Evolutionary conservation across 441 rosid genomes (phyloP), one percentile per base, ranked within the genome.

Genomic region (Pelargonium myrrhifolium): DNA sequence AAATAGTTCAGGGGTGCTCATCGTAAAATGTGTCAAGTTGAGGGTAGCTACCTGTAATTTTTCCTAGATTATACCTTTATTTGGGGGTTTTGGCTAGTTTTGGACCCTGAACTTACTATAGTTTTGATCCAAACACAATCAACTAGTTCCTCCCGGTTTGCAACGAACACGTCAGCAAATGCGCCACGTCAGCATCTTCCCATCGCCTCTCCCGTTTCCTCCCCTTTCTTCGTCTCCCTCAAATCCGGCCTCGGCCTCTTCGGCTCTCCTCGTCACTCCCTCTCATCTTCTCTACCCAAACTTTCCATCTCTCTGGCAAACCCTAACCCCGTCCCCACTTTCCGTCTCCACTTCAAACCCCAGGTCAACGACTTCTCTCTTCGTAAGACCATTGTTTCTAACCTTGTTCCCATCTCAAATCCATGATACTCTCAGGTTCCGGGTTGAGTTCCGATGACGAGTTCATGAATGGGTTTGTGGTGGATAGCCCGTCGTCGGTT

Each of bases 301-400:
- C 73, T 86, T 68, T 69, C 84, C 56, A 70, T 82, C 59, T 80
- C 87, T 7, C 37, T 63, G 14, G 0, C 75, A 15, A 67, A 45
- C 68, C 75, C 81, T 20, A 67, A 42, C 39, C 14, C 70, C 20
- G 15, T 74, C 43, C 87, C 89, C 66, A 24, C 82, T 51, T 84
- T 84, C 77, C 81, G 77, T 40, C 87, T 86, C 66, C 86, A 84
- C 62, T 73, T 86, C 74, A 85, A 79, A 80, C 91, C 91, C 56
- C 78, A 75, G 22, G 21, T 81, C n/a, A 89, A 89, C 11, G 74
- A 82, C 73, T 85, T 85, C 65, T 75, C 83, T 47, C 72, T 87
- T 24, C 68, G 59, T 71, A 83, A 79, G 71, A 73, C 78, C 15
- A 47, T 76, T 10, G 67, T 71, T 31, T 71, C 81, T 20, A 76